Evolutionary conservation across 106 monocot genomes (phyloP).

Genomic region (Dendrobium officinale): DNA sequence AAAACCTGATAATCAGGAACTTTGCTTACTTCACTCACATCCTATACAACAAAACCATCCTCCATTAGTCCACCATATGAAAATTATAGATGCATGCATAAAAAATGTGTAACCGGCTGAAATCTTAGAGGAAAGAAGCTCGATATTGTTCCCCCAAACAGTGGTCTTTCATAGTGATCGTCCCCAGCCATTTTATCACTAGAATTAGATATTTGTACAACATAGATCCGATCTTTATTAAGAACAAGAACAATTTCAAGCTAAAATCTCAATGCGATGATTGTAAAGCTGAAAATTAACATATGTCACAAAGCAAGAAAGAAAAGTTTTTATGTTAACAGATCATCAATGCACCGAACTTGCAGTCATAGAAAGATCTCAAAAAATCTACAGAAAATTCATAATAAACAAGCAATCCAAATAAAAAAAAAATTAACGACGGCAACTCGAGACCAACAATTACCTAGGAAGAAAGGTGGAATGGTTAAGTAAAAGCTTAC

Average conservation of each 20-base stretch:
- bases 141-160: constrained; percentile 85
- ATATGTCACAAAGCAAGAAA: neutral
- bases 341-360: neutral
- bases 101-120: constrained; percentile 32
- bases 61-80: neutral
- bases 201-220: neutral
- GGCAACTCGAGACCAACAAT: neutral
- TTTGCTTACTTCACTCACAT: constrained; percentile 68
- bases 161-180: constrained; percentile 21
- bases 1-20: constrained; percentile 87
- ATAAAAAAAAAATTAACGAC: neutral
- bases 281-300: neutral
- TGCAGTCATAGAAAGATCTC: neutral
- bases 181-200: neutral
- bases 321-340: neutral
- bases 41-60: constrained; percentile 28
- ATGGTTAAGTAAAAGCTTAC: neutral
- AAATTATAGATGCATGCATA: neutral
- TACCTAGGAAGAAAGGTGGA: neutral
- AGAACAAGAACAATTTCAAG: neutral
- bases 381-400: neutral
- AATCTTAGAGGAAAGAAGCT: constrained; percentile 66
- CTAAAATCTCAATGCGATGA: neutral
- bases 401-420: neutral
- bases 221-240: neutral